Conservation (phyloP, 805 yeast genomes). For the Zygosaccharomyces rouxii region DNA sequence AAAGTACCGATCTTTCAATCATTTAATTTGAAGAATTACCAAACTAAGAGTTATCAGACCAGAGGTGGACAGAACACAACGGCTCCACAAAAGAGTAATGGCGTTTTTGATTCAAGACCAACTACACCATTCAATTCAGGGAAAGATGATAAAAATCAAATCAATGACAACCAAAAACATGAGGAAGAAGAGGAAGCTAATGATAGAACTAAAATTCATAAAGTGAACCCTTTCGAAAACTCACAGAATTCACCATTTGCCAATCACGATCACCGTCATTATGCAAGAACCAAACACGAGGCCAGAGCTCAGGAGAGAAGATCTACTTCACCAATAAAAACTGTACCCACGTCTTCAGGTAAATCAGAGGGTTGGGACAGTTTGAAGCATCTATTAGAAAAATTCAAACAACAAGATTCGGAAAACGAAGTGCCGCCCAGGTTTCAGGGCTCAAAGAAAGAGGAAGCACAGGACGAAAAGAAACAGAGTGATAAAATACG, state of each 20-base stretch:
- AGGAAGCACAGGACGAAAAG: not conserved
- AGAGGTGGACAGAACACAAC: slow-evolving; percentile 5
- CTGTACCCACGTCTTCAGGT: slow-evolving; percentile 15
- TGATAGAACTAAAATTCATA: slow-evolving; percentile 11
- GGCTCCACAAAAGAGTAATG: not conserved
- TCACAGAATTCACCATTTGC: slow-evolving; percentile 16
- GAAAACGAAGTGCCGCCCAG: not conserved
- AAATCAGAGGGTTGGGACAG: slow-evolving; percentile 18
- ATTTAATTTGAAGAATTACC: slow-evolving; percentile 30
- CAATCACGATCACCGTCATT: slow-evolving; percentile 20
- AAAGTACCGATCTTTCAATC: slow-evolving; percentile 24
- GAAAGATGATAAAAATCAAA: not conserved
- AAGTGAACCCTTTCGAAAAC: slow-evolving; percentile 8
- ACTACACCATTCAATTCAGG: slow-evolving; percentile 1
- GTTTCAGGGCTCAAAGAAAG: not conserved
- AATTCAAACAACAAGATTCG: slow-evolving; percentile 7
- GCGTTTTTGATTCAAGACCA: slow-evolving; percentile 1
- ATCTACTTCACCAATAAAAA: slow-evolving; percentile 27
- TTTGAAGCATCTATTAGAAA: slow-evolving; percentile 18
- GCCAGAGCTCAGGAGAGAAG: slow-evolving; percentile 17
- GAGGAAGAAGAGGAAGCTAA: slow-evolving; percentile 3
- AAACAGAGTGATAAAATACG: slow-evolving; percentile 8
- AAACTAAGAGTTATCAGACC: slow-evolving; percentile 12
- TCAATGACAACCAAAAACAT: not conserved
- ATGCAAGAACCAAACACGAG: slow-evolving; percentile 23